Base-by-base conservation (phyloP, 1,284 basidiomycete genomes). In the Pseudozyma tsukubaensis region DNA sequence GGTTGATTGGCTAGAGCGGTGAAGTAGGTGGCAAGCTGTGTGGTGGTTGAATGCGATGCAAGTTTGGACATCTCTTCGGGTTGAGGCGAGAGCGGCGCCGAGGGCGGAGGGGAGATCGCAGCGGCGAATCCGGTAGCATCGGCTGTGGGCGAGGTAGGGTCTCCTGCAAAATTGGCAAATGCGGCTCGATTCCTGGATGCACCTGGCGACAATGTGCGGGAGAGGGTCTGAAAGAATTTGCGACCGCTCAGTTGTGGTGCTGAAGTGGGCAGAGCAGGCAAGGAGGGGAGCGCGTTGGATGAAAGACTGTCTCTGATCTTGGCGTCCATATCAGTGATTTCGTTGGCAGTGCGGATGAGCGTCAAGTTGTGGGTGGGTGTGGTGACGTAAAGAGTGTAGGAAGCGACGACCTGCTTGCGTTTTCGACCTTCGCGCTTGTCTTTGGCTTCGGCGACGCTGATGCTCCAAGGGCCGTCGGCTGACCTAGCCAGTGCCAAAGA, bases 341-440 rank as follows among this genome's bases (percentile, higher is more conserved):
- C 92, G 76, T 88, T 87, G 45, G 89, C 89, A 59, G 90, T 89
- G 66, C 92, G 90, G 16, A 91, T 92, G 64, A 94, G 89, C 43
- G 92, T 94, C 61, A 94, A 87, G 86, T 94, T 92, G 86, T 94
- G 92, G 32, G 92, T 94, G 34, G 92, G 91, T 14, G 92, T 92
- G 91, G 86, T 43, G 59, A 81, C 68, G 68, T 70, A 81, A 65
- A 79, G 81, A 75, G 79, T 74, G 63, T 84, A 82, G 44, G 83
- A 86, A 68, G 86, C 53, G 45, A 44, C 59, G 61, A 79, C 75
- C 72, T 81, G 73, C 65, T 77, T 62, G 66, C 70, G 68, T 53
- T 55, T 73, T 56, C 64, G 69, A 34, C 71, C 62, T 58, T 68
- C 55, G 29, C 72, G 69, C 57, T 66, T 68, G 48, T 63, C 62